phyloP scores from a whole-genome alignment of 805 yeast genomes.

The Huiozyma sinensis region DNA sequence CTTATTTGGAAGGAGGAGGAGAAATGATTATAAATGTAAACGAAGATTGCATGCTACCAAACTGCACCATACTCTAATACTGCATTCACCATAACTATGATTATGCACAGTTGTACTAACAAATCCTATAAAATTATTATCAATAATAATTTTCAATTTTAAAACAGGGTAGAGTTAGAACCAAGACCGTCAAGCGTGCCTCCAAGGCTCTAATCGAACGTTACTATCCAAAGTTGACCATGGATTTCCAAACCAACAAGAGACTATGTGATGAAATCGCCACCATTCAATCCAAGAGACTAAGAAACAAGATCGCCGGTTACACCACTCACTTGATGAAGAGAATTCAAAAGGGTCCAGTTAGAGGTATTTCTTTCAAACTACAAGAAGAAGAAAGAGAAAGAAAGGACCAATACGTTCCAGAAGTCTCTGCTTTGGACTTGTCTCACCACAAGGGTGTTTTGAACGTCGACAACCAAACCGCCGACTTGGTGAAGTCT shows the following conservation, averaged over 20 bases:
- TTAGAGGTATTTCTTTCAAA: conserved; percentile 99
- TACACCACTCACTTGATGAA: conserved; percentile 99
- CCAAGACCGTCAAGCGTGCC: conserved; percentile 99
- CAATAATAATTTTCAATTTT: conserved; percentile 1
- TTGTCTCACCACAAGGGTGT: conserved; percentile 91
- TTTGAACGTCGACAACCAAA: conserved; percentile 94
- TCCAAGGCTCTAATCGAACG: conserved; percentile 98
- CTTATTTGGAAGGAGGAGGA: no score
- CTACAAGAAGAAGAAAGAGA: conserved; percentile 99
- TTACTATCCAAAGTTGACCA: conserved; percentile 98
- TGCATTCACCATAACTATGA: no score
- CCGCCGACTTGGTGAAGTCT: conserved; percentile 87
- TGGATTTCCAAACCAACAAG: conserved; percentile 99
- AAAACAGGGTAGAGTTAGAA: conserved; percentile 97
- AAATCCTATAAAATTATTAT: neutral
- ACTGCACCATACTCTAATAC: no score
- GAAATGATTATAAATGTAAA: no score
- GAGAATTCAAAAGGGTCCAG: conserved; percentile 99
- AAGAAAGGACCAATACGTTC: conserved; percentile 99
- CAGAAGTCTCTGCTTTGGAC: conserved; percentile 99
- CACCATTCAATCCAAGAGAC: conserved; percentile 97
- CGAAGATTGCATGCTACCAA: no score
- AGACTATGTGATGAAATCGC: conserved; percentile 98
- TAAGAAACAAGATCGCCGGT: conserved; percentile 99
- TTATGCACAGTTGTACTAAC: neutral